A percentile compares a stretch with the other conserved stretches of the same genome.
These are phyloP conservation scores for Gleditsia sinensis DNA, from an alignment of 306 rosid genomes.

Conservation along the genomic window DNA sequence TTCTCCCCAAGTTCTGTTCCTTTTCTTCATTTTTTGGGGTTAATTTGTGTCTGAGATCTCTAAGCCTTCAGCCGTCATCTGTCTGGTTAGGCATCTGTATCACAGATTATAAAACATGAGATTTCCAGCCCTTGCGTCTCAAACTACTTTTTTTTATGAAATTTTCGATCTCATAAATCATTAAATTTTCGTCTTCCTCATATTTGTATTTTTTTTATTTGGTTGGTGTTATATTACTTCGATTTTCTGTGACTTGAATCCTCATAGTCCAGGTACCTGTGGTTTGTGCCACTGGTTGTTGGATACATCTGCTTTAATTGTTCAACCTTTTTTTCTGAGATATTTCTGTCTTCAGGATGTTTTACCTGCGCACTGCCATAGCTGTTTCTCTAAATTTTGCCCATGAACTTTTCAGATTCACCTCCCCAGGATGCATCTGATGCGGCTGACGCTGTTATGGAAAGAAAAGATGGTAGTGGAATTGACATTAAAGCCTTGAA, in stretches of 20 bases:
- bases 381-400: neutral
- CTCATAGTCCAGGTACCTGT: slow-evolving; percentile 3
- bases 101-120: neutral
- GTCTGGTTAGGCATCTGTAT: neutral
- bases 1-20: neutral
- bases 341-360: neutral
- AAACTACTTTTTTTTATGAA: neutral
- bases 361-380: neutral
- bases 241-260: slow-evolving; percentile 17
- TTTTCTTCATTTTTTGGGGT: neutral
- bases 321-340: neutral
- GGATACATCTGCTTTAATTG: neutral
- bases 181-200: neutral
- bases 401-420: slow-evolving; percentile 44
- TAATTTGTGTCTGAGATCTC: neutral
- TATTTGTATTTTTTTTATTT: neutral
- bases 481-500: slow-evolving; percentile 40
- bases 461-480: slow-evolving; percentile 35
- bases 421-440: slow-evolving; percentile 10
- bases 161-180: neutral
- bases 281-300: slow-evolving; percentile 1
- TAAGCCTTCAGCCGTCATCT: neutral
- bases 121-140: neutral
- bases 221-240: neutral
- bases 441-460: slow-evolving; percentile 27